Conservation (phyloP, 257 asterid genomes). For the Solanum tarijense region DNA sequence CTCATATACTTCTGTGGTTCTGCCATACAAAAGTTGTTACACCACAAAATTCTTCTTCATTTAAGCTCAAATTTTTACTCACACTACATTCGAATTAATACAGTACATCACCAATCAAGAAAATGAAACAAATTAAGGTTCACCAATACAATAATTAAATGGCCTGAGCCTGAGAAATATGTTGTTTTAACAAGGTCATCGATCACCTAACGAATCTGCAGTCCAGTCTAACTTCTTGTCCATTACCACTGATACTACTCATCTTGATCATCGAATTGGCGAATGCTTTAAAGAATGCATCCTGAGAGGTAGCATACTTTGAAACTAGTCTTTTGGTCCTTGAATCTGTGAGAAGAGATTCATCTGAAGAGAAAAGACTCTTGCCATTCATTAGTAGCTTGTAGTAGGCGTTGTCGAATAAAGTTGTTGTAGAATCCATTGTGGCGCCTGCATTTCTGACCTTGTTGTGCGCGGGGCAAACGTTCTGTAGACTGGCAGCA, state of each 20-base stretch:
- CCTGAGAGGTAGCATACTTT: constrained; percentile 43
- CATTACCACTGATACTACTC: constrained; percentile 57
- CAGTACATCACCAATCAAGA: background rate
- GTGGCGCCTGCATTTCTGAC: constrained; percentile 51
- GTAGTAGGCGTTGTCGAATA: constrained; percentile 63
- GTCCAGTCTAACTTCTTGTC: constrained; percentile 46
- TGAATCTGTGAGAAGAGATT: constrained; percentile 38
- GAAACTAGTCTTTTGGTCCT: constrained; percentile 45
- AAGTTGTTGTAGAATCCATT: constrained; percentile 50
- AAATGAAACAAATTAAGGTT: background rate
- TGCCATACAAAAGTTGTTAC: background rate
- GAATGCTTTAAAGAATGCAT: constrained; percentile 45
- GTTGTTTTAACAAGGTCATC: background rate
- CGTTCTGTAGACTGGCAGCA: constrained; percentile 37
- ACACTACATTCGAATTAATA: background rate
- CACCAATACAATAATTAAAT: background rate
- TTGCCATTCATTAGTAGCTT: constrained; percentile 58
- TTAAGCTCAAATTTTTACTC: background rate
- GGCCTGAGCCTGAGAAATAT: background rate
- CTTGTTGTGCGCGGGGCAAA: constrained; percentile 60
- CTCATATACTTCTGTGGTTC: background rate
- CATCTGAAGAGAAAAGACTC: constrained; percentile 63
- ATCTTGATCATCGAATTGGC: constrained; percentile 70
- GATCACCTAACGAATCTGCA: constrained; percentile 35
- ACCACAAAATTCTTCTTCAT: background rate